Conservation (phyloP, 2,329 filamentous ascomycete genomes). For the Penicillium sp. region DNA sequence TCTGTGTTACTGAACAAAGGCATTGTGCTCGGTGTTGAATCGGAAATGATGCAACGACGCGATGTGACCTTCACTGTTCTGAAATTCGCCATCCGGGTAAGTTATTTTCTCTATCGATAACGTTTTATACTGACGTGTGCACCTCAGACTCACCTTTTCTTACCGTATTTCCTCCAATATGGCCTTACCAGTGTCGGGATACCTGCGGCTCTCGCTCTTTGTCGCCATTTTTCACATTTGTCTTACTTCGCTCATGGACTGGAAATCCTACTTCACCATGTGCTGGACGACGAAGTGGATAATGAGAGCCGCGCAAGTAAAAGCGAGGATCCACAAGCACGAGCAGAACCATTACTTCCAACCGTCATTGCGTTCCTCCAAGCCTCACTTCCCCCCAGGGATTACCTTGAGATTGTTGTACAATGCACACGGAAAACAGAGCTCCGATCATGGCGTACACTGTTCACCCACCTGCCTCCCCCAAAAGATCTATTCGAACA, state of each 20-base stretch:
- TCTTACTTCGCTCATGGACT: constrained; percentile 92
- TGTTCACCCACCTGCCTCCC: constrained; percentile 87
- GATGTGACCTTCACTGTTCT: constrained; percentile 90
- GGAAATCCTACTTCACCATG: constrained; percentile 86
- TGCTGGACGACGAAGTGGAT: constrained; percentile 92
- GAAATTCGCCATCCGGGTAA: constrained; percentile 80
- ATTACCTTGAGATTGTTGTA: constrained; percentile 91
- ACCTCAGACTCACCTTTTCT: constrained; percentile 86
- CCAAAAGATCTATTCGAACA: constrained; percentile 92
- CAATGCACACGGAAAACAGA: constrained; percentile 98
- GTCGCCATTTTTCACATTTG: constrained; percentile 79
- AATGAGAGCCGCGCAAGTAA: constrained; percentile 40
- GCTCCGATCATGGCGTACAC: constrained; percentile 86
- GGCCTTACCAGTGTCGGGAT: constrained; percentile 73
- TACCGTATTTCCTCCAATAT: constrained; percentile 80
- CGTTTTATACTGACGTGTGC: constrained; percentile 7
- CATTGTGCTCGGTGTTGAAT: constrained; percentile 84
- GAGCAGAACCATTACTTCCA: constrained; percentile 40
- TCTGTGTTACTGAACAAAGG: constrained; percentile 86
- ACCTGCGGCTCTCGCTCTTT: constrained; percentile 75
- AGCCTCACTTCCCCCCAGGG: constrained; percentile 64
- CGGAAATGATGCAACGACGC: constrained; percentile 86
- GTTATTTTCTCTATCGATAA: constrained; percentile 27
- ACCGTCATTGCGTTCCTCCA: constrained; percentile 61
- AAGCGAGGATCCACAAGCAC: constrained; percentile 24